Percentiles rank a stretch among this genome's conserved stretches.
Conservation (phyloP, 371 early-diverging fungal genomes). For the Syncephalastrum monosporum region DNA sequence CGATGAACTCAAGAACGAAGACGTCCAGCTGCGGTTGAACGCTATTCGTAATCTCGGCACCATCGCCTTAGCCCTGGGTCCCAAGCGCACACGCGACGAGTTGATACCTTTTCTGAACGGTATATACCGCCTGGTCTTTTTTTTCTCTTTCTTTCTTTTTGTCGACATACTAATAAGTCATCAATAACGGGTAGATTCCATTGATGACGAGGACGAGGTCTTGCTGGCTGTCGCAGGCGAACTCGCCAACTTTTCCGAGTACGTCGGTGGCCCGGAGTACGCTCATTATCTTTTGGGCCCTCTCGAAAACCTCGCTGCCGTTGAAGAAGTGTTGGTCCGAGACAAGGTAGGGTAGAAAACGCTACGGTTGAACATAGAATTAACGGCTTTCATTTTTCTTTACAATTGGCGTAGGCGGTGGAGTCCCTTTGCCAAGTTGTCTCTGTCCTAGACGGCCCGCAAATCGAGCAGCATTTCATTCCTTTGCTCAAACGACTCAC, state of each 20-base stretch:
- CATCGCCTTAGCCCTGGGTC: slow-evolving; percentile 95
- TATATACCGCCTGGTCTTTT: slow-evolving; percentile 25
- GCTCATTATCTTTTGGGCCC: slow-evolving; percentile 87
- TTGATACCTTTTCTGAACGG: slow-evolving; percentile 96
- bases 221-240: slow-evolving; percentile 92
- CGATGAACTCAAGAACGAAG: slow-evolving; percentile 98
- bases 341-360: slow-evolving; percentile 73
- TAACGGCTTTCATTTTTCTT: slow-evolving; percentile 4
- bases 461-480: slow-evolving; percentile 85
- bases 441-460: slow-evolving; percentile 64
- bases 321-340: slow-evolving; percentile 96
- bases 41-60: slow-evolving; percentile 92
- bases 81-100: slow-evolving; percentile 94
- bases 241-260: slow-evolving; percentile 87
- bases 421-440: slow-evolving; percentile 87
- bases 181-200: slow-evolving; percentile 72
- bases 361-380: no score
- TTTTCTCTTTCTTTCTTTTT: no score
- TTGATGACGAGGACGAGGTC: slow-evolving; percentile 98
- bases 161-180: no score
- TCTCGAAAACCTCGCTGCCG: slow-evolving; percentile 93
- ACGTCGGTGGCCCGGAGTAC: slow-evolving; percentile 87
- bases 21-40: slow-evolving; percentile 88
- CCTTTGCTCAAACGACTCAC: slow-evolving; percentile 91
- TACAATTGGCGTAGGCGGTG: slow-evolving; percentile 71